A percentile compares a stretch with the other conserved stretches of the same genome.
These are phyloP conservation scores for Penicillium longicatenatum DNA, from an alignment of 495 filamentous ascomycete genomes.

Conservation along the genomic window DNA sequence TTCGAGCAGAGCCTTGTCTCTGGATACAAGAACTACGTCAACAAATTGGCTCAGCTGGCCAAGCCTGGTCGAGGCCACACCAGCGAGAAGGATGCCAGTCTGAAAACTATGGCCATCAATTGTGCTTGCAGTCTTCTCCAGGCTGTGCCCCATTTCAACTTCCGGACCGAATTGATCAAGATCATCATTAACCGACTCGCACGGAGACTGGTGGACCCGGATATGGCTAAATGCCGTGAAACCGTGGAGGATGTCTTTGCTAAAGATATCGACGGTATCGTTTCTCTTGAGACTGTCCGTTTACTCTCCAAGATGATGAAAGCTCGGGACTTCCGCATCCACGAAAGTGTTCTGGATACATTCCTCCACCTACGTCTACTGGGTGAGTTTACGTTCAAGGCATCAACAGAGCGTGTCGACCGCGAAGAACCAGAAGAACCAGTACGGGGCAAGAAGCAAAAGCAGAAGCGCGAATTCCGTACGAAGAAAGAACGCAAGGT, in stretches of 20 bases:
- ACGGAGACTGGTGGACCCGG: conserved; percentile 62
- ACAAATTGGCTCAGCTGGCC: conserved; percentile 65
- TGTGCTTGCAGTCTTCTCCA: conserved; percentile 80
- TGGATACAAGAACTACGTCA: conserved; percentile 81
- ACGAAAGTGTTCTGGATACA: conserved; percentile 85
- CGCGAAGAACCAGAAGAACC: conserved; percentile 48
- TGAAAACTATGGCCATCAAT: conserved; percentile 74
- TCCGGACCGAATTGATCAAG: conserved; percentile 80
- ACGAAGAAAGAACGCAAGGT: conserved; percentile 76
- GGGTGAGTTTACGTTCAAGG: conserved; percentile 82
- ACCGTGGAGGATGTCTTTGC: conserved; percentile 79
- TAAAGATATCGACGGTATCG: conserved; percentile 85
- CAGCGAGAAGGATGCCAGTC: conserved; percentile 35
- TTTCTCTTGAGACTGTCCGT: conserved; percentile 83
- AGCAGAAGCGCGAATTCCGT: conserved; percentile 72
- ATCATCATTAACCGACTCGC: conserved; percentile 84
- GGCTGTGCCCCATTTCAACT: conserved; percentile 94
- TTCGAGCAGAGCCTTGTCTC: conserved; percentile 84
- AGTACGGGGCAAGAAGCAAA: conserved; percentile 60
- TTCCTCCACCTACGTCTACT: conserved; percentile 89
- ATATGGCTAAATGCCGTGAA: conserved; percentile 76
- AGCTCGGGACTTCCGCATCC: conserved; percentile 71
- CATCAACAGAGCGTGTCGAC: conserved; percentile 71
- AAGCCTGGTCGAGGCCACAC: conserved; percentile 47
- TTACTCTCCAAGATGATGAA: conserved; percentile 95